Conservation (phyloP, 2,329 filamentous ascomycete genomes). For the Daldinia sp. region DNA sequence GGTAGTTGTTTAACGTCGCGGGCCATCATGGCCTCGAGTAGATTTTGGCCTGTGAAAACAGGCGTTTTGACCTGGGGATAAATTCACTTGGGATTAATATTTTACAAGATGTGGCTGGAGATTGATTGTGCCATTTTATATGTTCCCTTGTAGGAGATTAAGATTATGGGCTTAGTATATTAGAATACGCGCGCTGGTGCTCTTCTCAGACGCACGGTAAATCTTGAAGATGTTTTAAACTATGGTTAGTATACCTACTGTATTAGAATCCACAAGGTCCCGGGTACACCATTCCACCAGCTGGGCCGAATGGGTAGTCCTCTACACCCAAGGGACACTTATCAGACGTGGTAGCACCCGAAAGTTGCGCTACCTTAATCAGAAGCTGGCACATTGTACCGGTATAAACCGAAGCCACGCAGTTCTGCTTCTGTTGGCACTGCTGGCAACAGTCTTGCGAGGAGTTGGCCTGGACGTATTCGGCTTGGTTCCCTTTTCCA, state of each 20-base stretch:
- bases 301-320: slow-evolving; percentile 22
- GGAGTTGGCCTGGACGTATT: slow-evolving; percentile 17
- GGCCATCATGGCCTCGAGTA: neutral
- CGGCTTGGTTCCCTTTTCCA: slow-evolving; percentile 10
- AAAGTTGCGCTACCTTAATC: slow-evolving; percentile 1
- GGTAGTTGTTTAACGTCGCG: neutral
- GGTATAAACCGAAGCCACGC: slow-evolving; percentile 23
- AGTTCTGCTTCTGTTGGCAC: slow-evolving; percentile 24
- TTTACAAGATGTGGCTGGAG: neutral
- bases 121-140: neutral
- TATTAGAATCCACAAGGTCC: slow-evolving; percentile 25
- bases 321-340: slow-evolving; percentile 27
- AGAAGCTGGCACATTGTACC: neutral
- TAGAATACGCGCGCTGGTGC: neutral
- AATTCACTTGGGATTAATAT: neutral
- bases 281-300: slow-evolving; percentile 23
- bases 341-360: slow-evolving; percentile 20
- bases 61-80: neutral
- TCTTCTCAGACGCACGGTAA: neutral
- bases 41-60: neutral
- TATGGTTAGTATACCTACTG: neutral
- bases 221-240: neutral
- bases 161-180: neutral
- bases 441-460: slow-evolving; percentile 25
- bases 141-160: neutral